Evolutionary conservation across 2,329 filamentous ascomycete genomes (phyloP).

Genomic region (Chrysosporium keratinophilum): DNA sequence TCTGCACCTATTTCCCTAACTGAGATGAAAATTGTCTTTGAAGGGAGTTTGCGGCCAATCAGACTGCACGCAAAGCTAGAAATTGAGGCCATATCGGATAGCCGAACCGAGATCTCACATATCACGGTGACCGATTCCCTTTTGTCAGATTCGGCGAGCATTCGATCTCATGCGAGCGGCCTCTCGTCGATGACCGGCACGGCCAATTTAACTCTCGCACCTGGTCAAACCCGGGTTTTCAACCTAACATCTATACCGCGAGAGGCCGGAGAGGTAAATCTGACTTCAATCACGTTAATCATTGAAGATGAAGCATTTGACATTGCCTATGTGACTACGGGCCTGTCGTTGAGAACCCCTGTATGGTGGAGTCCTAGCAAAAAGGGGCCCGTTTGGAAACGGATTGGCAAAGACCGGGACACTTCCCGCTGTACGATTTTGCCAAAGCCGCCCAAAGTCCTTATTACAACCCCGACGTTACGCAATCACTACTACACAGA

Average conservation of each 20-base stretch:
- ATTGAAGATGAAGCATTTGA: conserved; percentile 57
- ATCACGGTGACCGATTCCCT: conserved; percentile 21
- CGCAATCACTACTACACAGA: conserved; percentile 73
- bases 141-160: conserved; percentile 19
- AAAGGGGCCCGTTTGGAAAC: conserved; percentile 28
- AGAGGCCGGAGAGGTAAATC: conserved; percentile 67
- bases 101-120: conserved; percentile 23
- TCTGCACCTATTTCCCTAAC: conserved; percentile 41
- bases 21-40: conserved; percentile 44
- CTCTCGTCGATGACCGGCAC: conserved; percentile 42
- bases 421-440: conserved; percentile 57
- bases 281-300: conserved; percentile 52
- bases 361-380: conserved; percentile 37
- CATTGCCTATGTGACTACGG: conserved; percentile 54
- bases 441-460: conserved; percentile 85
- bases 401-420: conserved; percentile 38
- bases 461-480: conserved; percentile 55
- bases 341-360: conserved; percentile 26
- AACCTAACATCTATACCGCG: conserved; percentile 63
- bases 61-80: conserved; percentile 30
- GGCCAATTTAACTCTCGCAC: conserved; percentile 54
- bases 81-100: conserved; percentile 19
- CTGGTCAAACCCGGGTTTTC: conserved; percentile 59
- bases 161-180: conserved; percentile 28
- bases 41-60: conserved; percentile 39